Percentiles rank a stretch among this genome's conserved stretches.
These are phyloP conservation scores for Cladosporium sp. DNA, from an alignment of 2,329 filamentous ascomycete species.

Conservation along the genomic window DNA sequence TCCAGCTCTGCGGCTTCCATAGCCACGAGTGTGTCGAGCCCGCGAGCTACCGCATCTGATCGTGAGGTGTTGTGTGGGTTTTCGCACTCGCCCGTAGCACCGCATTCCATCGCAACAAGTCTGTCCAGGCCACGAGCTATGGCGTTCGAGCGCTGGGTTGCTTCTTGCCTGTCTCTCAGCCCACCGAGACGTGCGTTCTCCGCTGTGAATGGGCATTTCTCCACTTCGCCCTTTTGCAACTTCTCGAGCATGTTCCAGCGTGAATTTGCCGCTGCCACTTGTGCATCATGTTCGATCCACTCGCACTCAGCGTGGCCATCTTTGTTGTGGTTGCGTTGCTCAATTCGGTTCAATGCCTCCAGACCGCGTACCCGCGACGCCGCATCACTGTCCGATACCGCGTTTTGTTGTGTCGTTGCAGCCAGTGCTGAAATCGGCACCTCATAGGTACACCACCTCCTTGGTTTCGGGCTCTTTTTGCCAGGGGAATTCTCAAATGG, in stretches of 20 bases:
- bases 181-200: slow-evolving; percentile 16
- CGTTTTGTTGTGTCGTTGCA: neutral
- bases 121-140: slow-evolving; percentile 21
- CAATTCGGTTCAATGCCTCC: neutral
- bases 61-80: neutral
- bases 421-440: slow-evolving; percentile 13
- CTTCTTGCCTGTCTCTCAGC: slow-evolving; percentile 15
- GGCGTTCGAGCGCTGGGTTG: slow-evolving; percentile 11
- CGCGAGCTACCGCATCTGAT: slow-evolving; percentile 20
- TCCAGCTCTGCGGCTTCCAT: slow-evolving; percentile 23
- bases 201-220: slow-evolving; percentile 14
- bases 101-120: slow-evolving; percentile 19
- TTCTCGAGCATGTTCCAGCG: slow-evolving; percentile 19
- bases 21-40: slow-evolving; percentile 19
- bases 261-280: slow-evolving; percentile 9
- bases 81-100: slow-evolving; percentile 13
- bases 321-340: neutral
- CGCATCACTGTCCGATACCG: neutral
- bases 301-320: slow-evolving; percentile 2
- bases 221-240: slow-evolving; percentile 18
- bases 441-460: slow-evolving; percentile 33
- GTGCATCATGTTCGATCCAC: slow-evolving; percentile 4
- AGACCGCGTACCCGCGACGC: neutral
- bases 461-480: slow-evolving; percentile 16
- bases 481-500: slow-evolving; percentile 24